Base-by-base conservation (phyloP, 1,284 basidiomycete species). In the Rhodotorula sp. region DNA sequence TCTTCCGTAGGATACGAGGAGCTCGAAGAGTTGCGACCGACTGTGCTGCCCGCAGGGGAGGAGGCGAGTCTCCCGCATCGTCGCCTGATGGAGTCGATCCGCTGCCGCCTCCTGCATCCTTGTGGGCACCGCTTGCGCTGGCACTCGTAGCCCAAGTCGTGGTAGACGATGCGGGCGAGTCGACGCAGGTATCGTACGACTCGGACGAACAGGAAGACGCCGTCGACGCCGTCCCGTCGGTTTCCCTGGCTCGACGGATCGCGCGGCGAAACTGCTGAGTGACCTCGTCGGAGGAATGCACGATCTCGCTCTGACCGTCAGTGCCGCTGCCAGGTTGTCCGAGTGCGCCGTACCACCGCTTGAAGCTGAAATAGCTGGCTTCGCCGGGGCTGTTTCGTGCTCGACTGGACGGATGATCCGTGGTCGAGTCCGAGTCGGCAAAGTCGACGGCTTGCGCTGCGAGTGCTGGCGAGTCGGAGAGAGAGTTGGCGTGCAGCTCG, bases 291-390 rank as follows among this genome's bases (percentile, higher is more conserved):
- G 49, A 24, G 12, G 57, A 6, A 3, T 57, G 48, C 3, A 22
- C 15, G 0, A 26, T n/a, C 7, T 15, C 46, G 3, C 7, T 17
- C 0, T 15, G 30, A 33, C 14, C 33, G n/a, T 14, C 7, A 37
- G 24, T 29, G 20, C 29, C 44, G 12, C 20, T 20, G 2, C 6
- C 53, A 8, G 15, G 62, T 17, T 17, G 58, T 29, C 26, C 6
- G 20, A 24, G 60, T 12, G 62, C 7, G 55, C 51, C 58, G 51
- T 66, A 66, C 64, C 64, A 66, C 48, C 64, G 42, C 18, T 44
- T n/a, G 58, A 49, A 66, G 51, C 44, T 60, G 64, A 66, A 66
- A 30, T 60, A 66, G 30, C 64, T 55, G 26, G 2, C 7, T 22
- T 51, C 49, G 22, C 49, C 37, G 37, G 37, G 37, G 37, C 37